Percentiles rank a stretch among this genome's conserved stretches.
These are phyloP conservation scores for Chlorella sp. DNA, from an alignment of 139 green algal species.

Conservation along the genomic window DNA sequence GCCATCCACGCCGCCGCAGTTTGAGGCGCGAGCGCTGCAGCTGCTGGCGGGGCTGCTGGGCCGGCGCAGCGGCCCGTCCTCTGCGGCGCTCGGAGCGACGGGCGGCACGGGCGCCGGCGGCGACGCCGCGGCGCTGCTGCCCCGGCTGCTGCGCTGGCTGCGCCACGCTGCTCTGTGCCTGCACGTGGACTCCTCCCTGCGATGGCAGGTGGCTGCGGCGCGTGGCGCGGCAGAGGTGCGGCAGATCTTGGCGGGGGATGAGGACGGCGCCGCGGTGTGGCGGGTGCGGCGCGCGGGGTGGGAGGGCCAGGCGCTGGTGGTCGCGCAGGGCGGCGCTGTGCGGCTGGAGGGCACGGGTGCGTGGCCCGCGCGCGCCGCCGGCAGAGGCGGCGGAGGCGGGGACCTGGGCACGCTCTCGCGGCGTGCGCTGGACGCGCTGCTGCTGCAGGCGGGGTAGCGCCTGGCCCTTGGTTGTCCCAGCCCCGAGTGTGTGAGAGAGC, in stretches of 20 bases:
- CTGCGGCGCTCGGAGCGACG: neutral
- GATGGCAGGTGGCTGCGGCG: neutral
- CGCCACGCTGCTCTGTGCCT: slow-evolving; percentile 6
- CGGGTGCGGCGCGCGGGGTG: neutral
- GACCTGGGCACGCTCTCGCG: too few species aligned
- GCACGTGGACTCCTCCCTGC: neutral
- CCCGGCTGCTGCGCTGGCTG: slow-evolving; percentile 18
- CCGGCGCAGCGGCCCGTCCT: neutral
- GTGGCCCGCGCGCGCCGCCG: too few species aligned
- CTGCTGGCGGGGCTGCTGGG: slow-evolving; percentile 7
- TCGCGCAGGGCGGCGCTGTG: neutral
- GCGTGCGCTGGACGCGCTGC: too few species aligned
- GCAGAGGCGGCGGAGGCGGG: too few species aligned
- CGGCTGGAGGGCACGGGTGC: slow-evolving; percentile 18
- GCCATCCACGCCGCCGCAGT: slow-evolving; percentile 4
- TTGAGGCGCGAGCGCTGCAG: slow-evolving; percentile 22
- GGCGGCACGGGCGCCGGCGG: neutral
- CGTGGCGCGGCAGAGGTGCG: neutral
- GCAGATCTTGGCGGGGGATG: neutral
- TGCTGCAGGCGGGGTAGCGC: too few species aligned
- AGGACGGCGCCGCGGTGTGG: slow-evolving; percentile 18
- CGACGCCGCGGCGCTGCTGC: neutral
- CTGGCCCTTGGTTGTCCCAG: too few species aligned
- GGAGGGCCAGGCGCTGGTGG: neutral
- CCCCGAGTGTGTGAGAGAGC: too few species aligned